A percentile compares a stretch with the other conserved stretches of the same genome.
These are phyloP conservation scores for Diospyros kaki DNA, from an alignment of 148 eudicot species.

Conservation along the genomic window DNA sequence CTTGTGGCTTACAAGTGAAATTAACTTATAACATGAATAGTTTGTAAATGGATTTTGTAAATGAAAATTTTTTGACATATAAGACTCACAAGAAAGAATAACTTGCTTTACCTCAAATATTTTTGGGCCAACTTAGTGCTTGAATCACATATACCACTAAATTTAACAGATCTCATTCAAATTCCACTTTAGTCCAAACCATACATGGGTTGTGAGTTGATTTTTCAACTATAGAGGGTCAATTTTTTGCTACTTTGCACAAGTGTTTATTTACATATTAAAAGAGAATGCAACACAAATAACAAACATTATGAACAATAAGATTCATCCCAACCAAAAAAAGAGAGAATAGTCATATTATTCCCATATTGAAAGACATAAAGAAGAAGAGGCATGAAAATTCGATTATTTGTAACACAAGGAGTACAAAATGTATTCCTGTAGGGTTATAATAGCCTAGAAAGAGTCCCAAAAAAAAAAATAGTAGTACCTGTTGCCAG, in stretches of 20 bases:
- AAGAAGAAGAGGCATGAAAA: neutral
- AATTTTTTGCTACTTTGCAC: neutral
- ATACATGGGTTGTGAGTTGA: too few species aligned
- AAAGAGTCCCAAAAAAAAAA: constrained; percentile 3
- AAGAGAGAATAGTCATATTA: neutral
- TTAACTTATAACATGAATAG: too few species aligned
- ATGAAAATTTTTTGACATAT: too few species aligned
- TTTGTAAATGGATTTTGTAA: too few species aligned
- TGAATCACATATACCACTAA: too few species aligned
- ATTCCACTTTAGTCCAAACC: too few species aligned
- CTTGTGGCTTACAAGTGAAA: too few species aligned
- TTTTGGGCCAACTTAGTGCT: too few species aligned
- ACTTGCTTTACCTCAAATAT: too few species aligned
- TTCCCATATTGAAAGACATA: neutral
- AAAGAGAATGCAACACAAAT: neutral
- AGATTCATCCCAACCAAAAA: neutral
- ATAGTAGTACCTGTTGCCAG: constrained; percentile 86
- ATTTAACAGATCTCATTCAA: too few species aligned
- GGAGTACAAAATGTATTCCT: neutral
- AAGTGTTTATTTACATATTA: neutral
- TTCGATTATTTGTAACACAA: neutral
- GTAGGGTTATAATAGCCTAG: neutral
- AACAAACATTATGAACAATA: neutral
- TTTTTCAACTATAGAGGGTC: neutral
- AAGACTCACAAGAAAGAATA: too few species aligned